phyloP scores from a whole-genome alignment of 352 stramenopile genomes.

The Phytophthora uliginosa region DNA sequence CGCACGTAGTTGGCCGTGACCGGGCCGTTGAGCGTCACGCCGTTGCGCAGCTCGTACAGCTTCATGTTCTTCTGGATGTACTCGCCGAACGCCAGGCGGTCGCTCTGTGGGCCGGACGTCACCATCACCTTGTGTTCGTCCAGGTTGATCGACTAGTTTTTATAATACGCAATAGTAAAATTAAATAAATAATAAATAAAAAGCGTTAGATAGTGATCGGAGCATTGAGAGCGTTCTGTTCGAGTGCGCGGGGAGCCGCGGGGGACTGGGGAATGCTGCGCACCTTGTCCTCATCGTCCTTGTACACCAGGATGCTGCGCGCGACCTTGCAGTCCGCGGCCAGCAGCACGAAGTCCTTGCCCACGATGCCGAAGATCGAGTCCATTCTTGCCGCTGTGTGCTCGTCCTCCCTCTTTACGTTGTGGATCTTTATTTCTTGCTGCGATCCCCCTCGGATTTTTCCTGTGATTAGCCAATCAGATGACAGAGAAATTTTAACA shows the following conservation, averaged over 20 bases:
- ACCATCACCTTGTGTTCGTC: conserved; percentile 89
- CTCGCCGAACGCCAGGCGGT: conserved; percentile 87
- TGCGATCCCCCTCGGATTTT: conserved; percentile 18
- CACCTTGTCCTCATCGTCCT: conserved; percentile 95
- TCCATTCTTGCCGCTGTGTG: conserved; percentile 61
- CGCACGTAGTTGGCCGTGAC: conserved; percentile 90
- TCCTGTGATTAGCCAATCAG: conserved; percentile 9
- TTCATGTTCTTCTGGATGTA: conserved; percentile 95
- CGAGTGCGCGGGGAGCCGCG: not conserved
- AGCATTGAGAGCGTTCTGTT: not conserved
- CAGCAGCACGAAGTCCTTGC: conserved; percentile 94
- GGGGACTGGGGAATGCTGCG: conserved; percentile 11
- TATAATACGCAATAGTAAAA: not conserved
- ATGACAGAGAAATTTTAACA: not conserved
- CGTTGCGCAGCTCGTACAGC: conserved; percentile 91
- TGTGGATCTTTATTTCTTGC: conserved; percentile 34
- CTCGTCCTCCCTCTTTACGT: conserved; percentile 35
- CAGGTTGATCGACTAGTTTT: conserved; percentile 71
- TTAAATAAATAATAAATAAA: conserved; percentile 8
- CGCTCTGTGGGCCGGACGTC: conserved; percentile 78
- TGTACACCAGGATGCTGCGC: conserved; percentile 95
- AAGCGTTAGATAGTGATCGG: not conserved
- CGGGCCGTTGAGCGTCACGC: conserved; percentile 82
- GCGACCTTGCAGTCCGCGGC: conserved; percentile 92
- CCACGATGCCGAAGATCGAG: conserved; percentile 91